phyloP scores from a whole-genome alignment of 2,329 filamentous ascomycete genomes.

The Metarhizium anisopliae region DNA sequence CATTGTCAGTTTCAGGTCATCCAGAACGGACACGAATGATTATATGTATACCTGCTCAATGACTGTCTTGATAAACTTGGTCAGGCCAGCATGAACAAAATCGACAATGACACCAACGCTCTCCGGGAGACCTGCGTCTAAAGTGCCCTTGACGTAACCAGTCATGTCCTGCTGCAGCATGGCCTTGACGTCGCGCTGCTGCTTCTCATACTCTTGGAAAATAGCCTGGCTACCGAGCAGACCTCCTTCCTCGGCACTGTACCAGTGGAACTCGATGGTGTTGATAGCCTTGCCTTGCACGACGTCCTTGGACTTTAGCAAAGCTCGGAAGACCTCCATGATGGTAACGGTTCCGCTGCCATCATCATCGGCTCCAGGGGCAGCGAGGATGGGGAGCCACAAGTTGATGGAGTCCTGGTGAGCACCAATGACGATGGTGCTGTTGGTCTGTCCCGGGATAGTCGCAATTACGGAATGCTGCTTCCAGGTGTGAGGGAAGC shows the following conservation, averaged over 20 bases:
- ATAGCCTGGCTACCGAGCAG: slow-evolving; percentile 83
- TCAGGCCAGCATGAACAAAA: slow-evolving; percentile 75
- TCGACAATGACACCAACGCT: slow-evolving; percentile 89
- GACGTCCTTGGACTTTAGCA: slow-evolving; percentile 66
- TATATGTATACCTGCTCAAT: slow-evolving; percentile 44
- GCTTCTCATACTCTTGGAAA: slow-evolving; percentile 70
- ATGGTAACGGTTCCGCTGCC: slow-evolving; percentile 91
- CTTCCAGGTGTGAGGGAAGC: slow-evolving; percentile 77
- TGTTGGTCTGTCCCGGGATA: slow-evolving; percentile 76
- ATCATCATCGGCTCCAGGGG: slow-evolving; percentile 92
- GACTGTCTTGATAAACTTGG: slow-evolving; percentile 82
- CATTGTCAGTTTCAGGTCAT: slow-evolving; percentile 1
- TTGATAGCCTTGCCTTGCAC: slow-evolving; percentile 65
- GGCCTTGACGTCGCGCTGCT: slow-evolving; percentile 70
- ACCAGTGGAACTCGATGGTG: slow-evolving; percentile 96
- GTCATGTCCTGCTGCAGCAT: slow-evolving; percentile 99
- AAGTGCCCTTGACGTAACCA: slow-evolving; percentile 73
- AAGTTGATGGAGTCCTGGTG: slow-evolving; percentile 96
- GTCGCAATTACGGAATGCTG: slow-evolving; percentile 88
- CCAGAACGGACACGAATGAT: neutral
- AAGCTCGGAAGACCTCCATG: slow-evolving; percentile 76
- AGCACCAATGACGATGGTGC: slow-evolving; percentile 81
- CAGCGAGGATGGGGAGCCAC: slow-evolving; percentile 74
- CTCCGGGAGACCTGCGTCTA: slow-evolving; percentile 75
- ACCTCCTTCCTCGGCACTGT: slow-evolving; percentile 82